Evolutionary conservation across 208 protist genomes (phyloP).

Genomic region (Trypanosoma grayi): DNA sequence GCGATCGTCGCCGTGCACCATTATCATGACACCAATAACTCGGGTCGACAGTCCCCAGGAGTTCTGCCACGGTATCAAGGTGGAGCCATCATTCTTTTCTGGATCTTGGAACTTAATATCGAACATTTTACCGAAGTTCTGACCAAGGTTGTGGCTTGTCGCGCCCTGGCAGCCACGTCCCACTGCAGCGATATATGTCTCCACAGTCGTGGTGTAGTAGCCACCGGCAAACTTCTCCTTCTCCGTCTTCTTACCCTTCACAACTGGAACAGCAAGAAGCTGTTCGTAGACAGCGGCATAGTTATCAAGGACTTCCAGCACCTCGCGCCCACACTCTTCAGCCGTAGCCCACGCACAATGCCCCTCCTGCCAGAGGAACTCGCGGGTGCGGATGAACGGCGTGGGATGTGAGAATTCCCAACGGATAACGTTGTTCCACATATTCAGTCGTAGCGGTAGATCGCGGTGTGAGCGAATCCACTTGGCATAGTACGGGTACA

Average conservation of each 20-base stretch:
- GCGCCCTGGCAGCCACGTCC: conserved; percentile 96
- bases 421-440: conserved; percentile 99
- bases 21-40: conserved; percentile 97
- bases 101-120: conserved; percentile 95
- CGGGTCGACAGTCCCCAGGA: conserved; percentile 99
- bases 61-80: conserved; percentile 97
- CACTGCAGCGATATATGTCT: conserved; percentile 97
- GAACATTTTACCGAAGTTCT: conserved; percentile 99
- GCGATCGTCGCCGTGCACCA: conserved; percentile 98
- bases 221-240: conserved; percentile 99
- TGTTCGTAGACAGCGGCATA: conserved; percentile 97
- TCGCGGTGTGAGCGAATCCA: conserved; percentile 98
- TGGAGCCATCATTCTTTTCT: conserved; percentile 75
- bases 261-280: conserved; percentile 96
- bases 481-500: conserved; percentile 98
- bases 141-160: conserved; percentile 96
- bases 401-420: conserved; percentile 99
- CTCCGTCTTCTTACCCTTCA: conserved; percentile 97
- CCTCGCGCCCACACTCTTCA: conserved; percentile 94
- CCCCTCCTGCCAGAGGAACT: conserved; percentile 99
- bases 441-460: conserved; percentile 96
- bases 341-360: conserved; percentile 93
- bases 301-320: conserved; percentile 94
- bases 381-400: conserved; percentile 98
- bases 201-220: conserved; percentile 98